phyloP scores from a whole-genome alignment of 129 eudicot genomes.

The Saposhnikovia divaricata region DNA sequence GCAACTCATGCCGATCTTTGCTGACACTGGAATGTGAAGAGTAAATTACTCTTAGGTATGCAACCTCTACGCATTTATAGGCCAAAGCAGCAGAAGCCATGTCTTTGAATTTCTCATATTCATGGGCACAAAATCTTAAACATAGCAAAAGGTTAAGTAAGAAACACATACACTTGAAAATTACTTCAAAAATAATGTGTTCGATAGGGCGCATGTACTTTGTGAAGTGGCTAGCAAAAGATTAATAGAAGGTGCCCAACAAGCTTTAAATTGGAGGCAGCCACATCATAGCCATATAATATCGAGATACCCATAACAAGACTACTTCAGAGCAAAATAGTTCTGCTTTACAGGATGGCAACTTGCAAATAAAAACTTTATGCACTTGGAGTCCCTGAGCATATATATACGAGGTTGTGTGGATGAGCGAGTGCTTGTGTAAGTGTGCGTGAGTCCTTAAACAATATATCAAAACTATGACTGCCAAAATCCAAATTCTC shows the following conservation, averaged over 20 bases:
- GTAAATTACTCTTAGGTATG: constrained; percentile 75
- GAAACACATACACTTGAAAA: not conserved
- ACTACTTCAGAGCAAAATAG: not conserved
- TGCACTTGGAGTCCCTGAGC: not conserved
- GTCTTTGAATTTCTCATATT: constrained; percentile 77
- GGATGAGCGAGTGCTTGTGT: not conserved
- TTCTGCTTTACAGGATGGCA: not conserved
- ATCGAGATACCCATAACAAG: not conserved
- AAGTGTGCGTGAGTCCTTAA: not conserved
- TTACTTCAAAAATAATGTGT: not conserved
- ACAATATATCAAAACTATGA: not conserved
- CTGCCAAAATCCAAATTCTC: not conserved
- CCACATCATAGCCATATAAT: not conserved
- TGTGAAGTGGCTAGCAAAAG: not conserved
- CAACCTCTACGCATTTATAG: constrained; percentile 89
- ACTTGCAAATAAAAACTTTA: not conserved
- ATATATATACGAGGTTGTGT: not conserved
- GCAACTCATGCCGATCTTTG: constrained; percentile 75
- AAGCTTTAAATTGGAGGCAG: not conserved
- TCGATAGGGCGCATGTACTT: not conserved
- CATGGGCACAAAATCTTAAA: constrained; percentile 87
- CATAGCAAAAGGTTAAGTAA: not conserved
- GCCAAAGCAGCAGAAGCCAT: constrained; percentile 91
- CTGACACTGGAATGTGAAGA: constrained; percentile 50
- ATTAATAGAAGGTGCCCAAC: not conserved